Percentiles rank a stretch among this genome's conserved stretches.
These are phyloP conservation scores for Trichoderma simmonsii DNA, from an alignment of 2,329 filamentous ascomycete species.

Conservation along the genomic window DNA sequence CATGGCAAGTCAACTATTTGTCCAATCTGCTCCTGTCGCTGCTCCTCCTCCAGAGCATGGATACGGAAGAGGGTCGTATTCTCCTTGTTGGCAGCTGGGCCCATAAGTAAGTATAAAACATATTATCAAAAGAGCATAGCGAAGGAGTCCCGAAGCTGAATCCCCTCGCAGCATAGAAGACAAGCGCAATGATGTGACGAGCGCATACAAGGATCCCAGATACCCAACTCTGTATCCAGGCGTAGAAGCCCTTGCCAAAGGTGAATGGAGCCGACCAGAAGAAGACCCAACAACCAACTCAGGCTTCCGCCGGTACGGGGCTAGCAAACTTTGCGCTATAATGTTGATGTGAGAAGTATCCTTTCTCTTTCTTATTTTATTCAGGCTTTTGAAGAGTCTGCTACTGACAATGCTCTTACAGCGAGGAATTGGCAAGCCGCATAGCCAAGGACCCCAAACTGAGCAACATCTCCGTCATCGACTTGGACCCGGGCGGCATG, in stretches of 20 bases:
- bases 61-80: slow-evolving; percentile 28
- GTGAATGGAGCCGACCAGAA: slow-evolving; percentile 33
- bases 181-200: slow-evolving; percentile 25
- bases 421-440: slow-evolving; percentile 34
- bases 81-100: slow-evolving; percentile 33
- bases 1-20: slow-evolving; percentile 35
- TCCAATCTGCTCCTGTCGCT: slow-evolving; percentile 31
- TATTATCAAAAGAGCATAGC: not conserved
- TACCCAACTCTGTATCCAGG: slow-evolving; percentile 31
- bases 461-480: slow-evolving; percentile 35
- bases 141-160: not conserved
- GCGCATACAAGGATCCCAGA: slow-evolving; percentile 26
- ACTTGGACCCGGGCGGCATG: slow-evolving; percentile 40
- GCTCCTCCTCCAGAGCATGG: slow-evolving; percentile 34
- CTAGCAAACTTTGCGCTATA: slow-evolving; percentile 37
- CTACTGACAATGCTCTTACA: not conserved
- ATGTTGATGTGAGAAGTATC: slow-evolving; percentile 33
- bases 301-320: slow-evolving; percentile 38
- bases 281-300: slow-evolving; percentile 27
- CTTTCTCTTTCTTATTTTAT: not conserved
- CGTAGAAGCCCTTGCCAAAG: slow-evolving; percentile 32
- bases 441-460: slow-evolving; percentile 34
- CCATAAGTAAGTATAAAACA: slow-evolving; percentile 32
- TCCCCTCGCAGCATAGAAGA: slow-evolving; percentile 28
- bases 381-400: not conserved